Evolutionary conservation across 352 stramenopile genomes (phyloP).

Genomic region (Phytopythium cucurbitacearum): DNA sequence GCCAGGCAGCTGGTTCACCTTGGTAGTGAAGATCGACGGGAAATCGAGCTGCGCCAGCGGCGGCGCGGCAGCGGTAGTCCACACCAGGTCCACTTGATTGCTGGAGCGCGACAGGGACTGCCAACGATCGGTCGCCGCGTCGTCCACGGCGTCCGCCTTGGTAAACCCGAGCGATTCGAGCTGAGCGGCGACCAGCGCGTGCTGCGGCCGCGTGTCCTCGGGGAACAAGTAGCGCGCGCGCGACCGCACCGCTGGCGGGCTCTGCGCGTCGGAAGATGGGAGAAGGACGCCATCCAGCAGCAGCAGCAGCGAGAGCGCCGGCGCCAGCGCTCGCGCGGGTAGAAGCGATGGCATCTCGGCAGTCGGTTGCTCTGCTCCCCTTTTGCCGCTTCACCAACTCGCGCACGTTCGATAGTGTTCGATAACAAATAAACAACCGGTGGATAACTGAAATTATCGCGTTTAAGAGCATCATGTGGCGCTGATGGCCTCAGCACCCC

Average conservation of each 20-base stretch:
- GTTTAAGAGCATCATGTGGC: background rate
- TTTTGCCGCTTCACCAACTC: background rate
- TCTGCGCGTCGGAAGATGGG: background rate
- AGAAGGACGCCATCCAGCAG: slow-evolving; percentile 5
- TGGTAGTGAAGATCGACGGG: slow-evolving; percentile 31
- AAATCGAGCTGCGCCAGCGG: slow-evolving; percentile 39
- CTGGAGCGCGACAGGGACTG: slow-evolving; percentile 33
- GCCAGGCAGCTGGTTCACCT: slow-evolving; percentile 73
- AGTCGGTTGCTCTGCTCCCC: slow-evolving; percentile 9
- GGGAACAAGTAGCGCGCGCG: slow-evolving; percentile 49
- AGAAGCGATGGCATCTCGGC: slow-evolving; percentile 6
- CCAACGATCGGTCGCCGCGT: slow-evolving; percentile 27
- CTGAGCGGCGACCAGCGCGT: slow-evolving; percentile 43
- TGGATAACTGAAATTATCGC: slow-evolving; percentile 6
- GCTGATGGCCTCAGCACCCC: no score
- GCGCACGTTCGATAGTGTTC: background rate
- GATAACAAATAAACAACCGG: background rate
- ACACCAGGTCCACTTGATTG: slow-evolving; percentile 64
- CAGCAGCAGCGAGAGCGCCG: slow-evolving; percentile 3
- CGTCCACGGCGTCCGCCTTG: slow-evolving; percentile 14
- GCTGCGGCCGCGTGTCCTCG: slow-evolving; percentile 27
- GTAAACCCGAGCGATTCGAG: slow-evolving; percentile 51
- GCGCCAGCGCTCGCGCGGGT: background rate
- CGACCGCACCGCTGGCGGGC: slow-evolving; percentile 7
- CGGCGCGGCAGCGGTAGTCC: slow-evolving; percentile 26